These are phyloP conservation scores for Fonsecaea pugnacius DNA, from an alignment of 2,329 filamentous ascomycete genomes.

Conservation along the genomic window DNA sequence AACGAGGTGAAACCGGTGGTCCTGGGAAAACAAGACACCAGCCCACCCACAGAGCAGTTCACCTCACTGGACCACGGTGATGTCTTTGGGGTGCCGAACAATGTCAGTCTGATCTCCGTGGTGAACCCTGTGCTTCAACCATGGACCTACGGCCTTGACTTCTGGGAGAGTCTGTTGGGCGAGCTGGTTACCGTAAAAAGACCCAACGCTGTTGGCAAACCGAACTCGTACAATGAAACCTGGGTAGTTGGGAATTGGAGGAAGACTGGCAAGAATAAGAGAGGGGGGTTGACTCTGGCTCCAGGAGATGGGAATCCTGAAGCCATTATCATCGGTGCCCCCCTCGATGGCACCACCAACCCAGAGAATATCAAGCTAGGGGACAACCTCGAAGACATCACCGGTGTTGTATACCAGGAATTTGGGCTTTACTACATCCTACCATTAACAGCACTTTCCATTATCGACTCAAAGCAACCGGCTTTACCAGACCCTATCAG, in stretches of 20 bases:
- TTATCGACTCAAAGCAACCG: constrained; percentile 52
- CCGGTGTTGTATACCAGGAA: constrained; percentile 67
- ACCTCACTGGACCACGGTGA: constrained; percentile 67
- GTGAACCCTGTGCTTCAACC: constrained; percentile 67
- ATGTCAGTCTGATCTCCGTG: constrained; percentile 60
- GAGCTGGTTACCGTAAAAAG: constrained; percentile 68
- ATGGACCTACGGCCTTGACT: constrained; percentile 68
- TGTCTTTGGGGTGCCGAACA: constrained; percentile 69
- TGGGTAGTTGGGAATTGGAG: constrained; percentile 71
- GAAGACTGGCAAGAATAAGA: constrained; percentile 64
- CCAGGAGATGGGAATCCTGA: constrained; percentile 71
- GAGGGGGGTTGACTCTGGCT: constrained; percentile 68
- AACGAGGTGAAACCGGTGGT: constrained; percentile 62
- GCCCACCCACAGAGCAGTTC: constrained; percentile 66
- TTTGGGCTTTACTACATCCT: constrained; percentile 73
- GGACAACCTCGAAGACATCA: constrained; percentile 67
- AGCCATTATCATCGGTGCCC: constrained; percentile 66
- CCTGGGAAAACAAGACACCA: constrained; percentile 60
- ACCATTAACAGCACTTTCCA: constrained; percentile 62
- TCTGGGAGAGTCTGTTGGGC: constrained; percentile 72
- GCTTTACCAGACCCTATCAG: constrained; percentile 49
- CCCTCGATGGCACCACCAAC: constrained; percentile 68
- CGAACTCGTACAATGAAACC: constrained; percentile 69
- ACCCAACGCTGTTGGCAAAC: constrained; percentile 62
- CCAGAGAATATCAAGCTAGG: constrained; percentile 65